These are phyloP conservation scores for Aspergillus quadricinctus DNA, from an alignment of 2,329 filamentous ascomycete genomes.

Conservation along the genomic window DNA sequence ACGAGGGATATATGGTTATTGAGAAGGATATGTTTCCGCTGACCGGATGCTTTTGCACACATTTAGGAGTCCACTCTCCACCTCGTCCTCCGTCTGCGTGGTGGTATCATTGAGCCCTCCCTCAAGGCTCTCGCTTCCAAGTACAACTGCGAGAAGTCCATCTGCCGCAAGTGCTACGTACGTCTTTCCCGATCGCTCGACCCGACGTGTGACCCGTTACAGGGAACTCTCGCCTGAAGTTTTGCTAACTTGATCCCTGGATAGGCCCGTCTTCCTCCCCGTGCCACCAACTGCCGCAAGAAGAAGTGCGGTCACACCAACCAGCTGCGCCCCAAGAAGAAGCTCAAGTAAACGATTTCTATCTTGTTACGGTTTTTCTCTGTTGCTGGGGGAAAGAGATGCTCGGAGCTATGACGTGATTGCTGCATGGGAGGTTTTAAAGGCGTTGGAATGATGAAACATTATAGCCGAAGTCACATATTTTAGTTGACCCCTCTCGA, in stretches of 20 bases:
- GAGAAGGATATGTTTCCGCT: conserved; percentile 22
- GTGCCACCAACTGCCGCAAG: conserved; percentile 99
- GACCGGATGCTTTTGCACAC: conserved; percentile 21
- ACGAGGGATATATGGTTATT: background rate
- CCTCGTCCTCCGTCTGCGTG: conserved; percentile 96
- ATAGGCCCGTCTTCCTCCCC: conserved; percentile 79
- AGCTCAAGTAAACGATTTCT: conserved; percentile 72
- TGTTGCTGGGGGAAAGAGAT: conserved; percentile 31
- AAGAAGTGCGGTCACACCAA: conserved; percentile 99
- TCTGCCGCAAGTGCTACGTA: conserved; percentile 99
- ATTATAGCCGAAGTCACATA: conserved; percentile 34
- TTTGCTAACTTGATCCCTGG: background rate
- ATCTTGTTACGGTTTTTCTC: conserved; percentile 46
- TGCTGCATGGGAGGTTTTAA: conserved; percentile 33
- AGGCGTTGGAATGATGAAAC: conserved; percentile 39
- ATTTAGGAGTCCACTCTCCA: conserved; percentile 92
- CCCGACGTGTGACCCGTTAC: background rate
- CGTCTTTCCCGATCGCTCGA: conserved; percentile 36
- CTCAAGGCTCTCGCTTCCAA: conserved; percentile 97
- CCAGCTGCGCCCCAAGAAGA: conserved; percentile 99
- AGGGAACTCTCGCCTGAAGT: background rate
- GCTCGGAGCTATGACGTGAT: conserved; percentile 29
- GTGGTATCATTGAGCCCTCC: conserved; percentile 98
- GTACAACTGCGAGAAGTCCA: conserved; percentile 99
- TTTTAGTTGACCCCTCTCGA: conserved; percentile 34